phyloP scores from a whole-genome alignment of 805 yeast species.

The Saccharomycopsis selenospora region DNA sequence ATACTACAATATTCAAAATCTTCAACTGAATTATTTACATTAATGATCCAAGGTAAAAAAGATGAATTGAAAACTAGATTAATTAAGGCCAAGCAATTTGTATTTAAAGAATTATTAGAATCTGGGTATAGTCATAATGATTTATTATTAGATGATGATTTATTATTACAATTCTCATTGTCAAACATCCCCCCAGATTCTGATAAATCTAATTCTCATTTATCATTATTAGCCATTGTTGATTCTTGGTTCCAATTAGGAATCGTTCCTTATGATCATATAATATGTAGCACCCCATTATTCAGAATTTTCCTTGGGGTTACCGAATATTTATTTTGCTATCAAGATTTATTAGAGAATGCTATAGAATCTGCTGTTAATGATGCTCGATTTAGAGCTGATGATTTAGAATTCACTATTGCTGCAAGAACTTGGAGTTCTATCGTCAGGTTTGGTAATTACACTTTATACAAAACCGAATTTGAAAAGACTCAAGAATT shows the following conservation, averaged over 20 bases:
- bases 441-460: conserved; percentile 69
- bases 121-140: conserved; percentile 41
- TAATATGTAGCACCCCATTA: conserved; percentile 90
- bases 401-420: conserved; percentile 85
- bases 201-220: conserved; percentile 70
- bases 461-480: conserved; percentile 57
- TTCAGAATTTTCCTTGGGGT: conserved; percentile 93
- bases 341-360: conserved; percentile 74
- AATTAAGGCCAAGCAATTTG: conserved; percentile 58
- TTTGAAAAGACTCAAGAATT: conserved; percentile 79
- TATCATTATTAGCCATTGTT: conserved; percentile 82
- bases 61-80: conserved; percentile 55
- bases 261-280: conserved; percentile 92
- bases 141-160: conserved; percentile 65
- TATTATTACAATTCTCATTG: conserved; percentile 74
- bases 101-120: conserved; percentile 55
- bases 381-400: conserved; percentile 67
- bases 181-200: conserved; percentile 60
- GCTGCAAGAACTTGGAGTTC: conserved; percentile 87
- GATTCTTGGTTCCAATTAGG: conserved; percentile 86
- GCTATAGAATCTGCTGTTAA: conserved; percentile 65
- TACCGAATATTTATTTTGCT: conserved; percentile 81
- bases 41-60: conserved; percentile 67
- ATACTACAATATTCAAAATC: conserved; percentile 84
- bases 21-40: conserved; percentile 70